phyloP scores from a whole-genome alignment of 805 yeast species.

The Groenewaldozyma salmanticensis region DNA sequence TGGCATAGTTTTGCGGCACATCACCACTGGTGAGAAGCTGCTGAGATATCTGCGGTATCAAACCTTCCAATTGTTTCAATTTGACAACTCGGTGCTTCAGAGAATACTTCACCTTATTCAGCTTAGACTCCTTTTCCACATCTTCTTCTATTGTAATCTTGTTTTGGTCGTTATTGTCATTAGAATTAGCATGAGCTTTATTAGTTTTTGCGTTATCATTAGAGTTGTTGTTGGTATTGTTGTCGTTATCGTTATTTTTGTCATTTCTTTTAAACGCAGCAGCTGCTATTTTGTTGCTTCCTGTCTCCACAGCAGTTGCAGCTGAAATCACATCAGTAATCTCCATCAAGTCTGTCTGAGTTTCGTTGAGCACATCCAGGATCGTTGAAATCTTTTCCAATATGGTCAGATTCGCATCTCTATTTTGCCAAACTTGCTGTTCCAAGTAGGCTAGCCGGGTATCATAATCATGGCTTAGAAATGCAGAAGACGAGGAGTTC shows the following conservation, averaged over 20 bases:
- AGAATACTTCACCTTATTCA: too few species aligned
- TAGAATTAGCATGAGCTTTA: not conserved
- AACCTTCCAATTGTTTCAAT: too few species aligned
- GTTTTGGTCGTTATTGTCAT: not conserved
- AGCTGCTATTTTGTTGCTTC: not conserved
- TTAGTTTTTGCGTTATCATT: not conserved
- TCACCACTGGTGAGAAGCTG: too few species aligned
- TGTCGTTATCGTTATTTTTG: not conserved
- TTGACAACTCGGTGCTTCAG: too few species aligned
- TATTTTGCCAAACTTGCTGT: conserved; percentile 10
- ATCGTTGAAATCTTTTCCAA: conserved; percentile 6
- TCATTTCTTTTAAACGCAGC: not conserved
- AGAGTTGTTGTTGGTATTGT: not conserved
- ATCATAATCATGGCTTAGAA: conserved; percentile 36
- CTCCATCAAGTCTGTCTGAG: conserved; percentile 10
- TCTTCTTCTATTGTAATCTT: too few species aligned
- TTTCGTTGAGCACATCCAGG: conserved; percentile 8
- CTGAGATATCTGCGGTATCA: too few species aligned
- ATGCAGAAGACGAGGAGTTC: too few species aligned
- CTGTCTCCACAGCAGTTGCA: too few species aligned
- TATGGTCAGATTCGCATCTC: conserved; percentile 10
- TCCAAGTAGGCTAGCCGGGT: conserved; percentile 11
- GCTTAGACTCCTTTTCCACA: too few species aligned
- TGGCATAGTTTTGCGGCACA: too few species aligned
- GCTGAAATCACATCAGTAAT: conserved; percentile 6